Conservation (phyloP, 2,329 filamentous ascomycete species). For the Trichophyton schoenleinii region DNA sequence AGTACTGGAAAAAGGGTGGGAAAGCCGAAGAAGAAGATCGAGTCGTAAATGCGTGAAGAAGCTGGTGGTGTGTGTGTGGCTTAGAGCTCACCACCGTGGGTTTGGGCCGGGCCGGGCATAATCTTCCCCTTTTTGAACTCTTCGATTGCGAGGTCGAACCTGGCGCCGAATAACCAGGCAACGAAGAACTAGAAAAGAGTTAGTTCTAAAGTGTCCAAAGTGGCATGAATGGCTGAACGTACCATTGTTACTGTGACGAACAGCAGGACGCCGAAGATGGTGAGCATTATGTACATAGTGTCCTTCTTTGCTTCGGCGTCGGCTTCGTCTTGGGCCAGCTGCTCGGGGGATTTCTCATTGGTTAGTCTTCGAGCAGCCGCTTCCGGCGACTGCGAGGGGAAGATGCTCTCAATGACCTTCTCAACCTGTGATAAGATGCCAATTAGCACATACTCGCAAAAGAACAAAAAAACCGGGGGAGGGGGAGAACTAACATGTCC, state of each 20-base stretch:
- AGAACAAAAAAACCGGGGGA: not conserved
- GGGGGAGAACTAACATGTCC: slow-evolving; percentile 51
- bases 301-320: slow-evolving; percentile 43
- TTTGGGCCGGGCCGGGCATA: not conserved
- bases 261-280: slow-evolving; percentile 55
- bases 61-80: not conserved
- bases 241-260: slow-evolving; percentile 72
- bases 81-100: not conserved
- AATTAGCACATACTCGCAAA: too few species aligned
- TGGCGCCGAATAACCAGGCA: slow-evolving; percentile 69
- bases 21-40: not conserved
- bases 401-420: slow-evolving; percentile 88
- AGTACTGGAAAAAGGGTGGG: not conserved
- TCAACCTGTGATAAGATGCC: slow-evolving; percentile 51
- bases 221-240: slow-evolving; percentile 26
- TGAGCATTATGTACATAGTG: slow-evolving; percentile 22
- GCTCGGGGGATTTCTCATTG: slow-evolving; percentile 45
- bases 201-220: not conserved
- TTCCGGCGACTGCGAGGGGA: slow-evolving; percentile 68
- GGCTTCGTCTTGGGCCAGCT: slow-evolving; percentile 34
- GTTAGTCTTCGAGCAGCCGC: slow-evolving; percentile 34
- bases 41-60: not conserved
- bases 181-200: slow-evolving; percentile 48
- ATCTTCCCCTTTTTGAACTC: slow-evolving; percentile 34
- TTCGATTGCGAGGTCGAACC: slow-evolving; percentile 59